A percentile compares a stretch with the other conserved stretches of the same genome.
Conservation (phyloP, 768 basidiomycete species). For the Boletus subparvulus region DNA sequence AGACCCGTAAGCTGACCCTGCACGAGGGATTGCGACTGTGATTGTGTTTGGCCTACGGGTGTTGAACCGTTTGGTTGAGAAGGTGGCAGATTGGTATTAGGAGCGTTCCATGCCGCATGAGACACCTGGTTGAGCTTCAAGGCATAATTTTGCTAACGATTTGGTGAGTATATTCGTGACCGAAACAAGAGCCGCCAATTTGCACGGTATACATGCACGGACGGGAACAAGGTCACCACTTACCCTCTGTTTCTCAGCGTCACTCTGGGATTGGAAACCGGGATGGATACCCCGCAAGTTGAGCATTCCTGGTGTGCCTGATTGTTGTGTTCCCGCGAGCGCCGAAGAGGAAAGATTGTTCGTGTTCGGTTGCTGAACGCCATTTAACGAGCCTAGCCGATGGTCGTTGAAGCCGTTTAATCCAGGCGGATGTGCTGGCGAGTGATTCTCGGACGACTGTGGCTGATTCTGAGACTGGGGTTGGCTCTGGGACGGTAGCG, state of each 20-base stretch:
- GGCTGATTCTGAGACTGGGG: conserved; percentile 32
- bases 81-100: conserved; percentile 46
- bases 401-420: conserved; percentile 63
- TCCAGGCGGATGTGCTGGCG: conserved; percentile 65
- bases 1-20: conserved; percentile 23
- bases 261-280: conserved; percentile 55
- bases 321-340: conserved; percentile 46
- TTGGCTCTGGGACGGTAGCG: conserved; percentile 26
- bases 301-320: conserved; percentile 65
- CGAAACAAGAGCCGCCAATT: not conserved
- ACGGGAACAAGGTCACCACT: conserved; percentile 28
- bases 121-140: conserved; percentile 64
- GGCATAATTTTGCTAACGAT: conserved; percentile 53
- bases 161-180: conserved; percentile 5
- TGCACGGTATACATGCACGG: not conserved
- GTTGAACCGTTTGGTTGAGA: conserved; percentile 31
- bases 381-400: conserved; percentile 54
- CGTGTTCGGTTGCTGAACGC: conserved; percentile 23
- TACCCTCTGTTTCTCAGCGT: conserved; percentile 70
- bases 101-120: conserved; percentile 64
- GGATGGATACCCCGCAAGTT: conserved; percentile 46
- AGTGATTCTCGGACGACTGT: conserved; percentile 33
- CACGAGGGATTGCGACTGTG: conserved; percentile 21
- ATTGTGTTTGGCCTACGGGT: conserved; percentile 20
- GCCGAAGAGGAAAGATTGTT: conserved; percentile 21